Percentiles rank a stretch among this genome's conserved stretches.
Conservation (phyloP, 345 rosid species). For the Citrus medica region DNA sequence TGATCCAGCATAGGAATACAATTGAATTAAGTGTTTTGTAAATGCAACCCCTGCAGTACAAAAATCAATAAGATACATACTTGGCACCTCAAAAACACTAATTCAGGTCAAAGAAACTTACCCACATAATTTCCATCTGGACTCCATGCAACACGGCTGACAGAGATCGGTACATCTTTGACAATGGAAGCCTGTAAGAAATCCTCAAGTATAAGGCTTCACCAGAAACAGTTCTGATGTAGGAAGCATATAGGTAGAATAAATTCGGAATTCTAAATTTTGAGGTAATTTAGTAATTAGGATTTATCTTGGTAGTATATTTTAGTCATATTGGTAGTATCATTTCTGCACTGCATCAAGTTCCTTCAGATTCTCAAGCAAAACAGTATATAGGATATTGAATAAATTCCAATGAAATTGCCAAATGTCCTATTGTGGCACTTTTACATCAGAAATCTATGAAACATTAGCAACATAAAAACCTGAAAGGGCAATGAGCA, state of each 20-base stretch:
- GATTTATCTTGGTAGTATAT: too few species aligned
- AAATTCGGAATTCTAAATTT: too few species aligned
- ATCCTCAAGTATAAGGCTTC: conserved; percentile 12
- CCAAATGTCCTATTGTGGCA: neutral
- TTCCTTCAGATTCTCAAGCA: conserved; percentile 4
- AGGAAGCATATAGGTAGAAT: too few species aligned
- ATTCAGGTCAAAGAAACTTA: conserved; percentile 24
- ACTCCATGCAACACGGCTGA: conserved; percentile 66
- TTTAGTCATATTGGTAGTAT: too few species aligned
- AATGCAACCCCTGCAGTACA: conserved; percentile 65
- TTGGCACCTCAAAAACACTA: conserved; percentile 6
- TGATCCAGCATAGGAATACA: conserved; percentile 53
- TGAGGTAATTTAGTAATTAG: too few species aligned
- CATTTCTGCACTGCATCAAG: too few species aligned
- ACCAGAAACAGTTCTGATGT: conserved; percentile 10
- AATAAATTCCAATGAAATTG: neutral
- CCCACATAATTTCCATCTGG: conserved; percentile 64
- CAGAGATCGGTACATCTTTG: conserved; percentile 45
- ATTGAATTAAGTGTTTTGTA: conserved; percentile 64
- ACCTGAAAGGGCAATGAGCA: conserved; percentile 71
- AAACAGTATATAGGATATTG: neutral
- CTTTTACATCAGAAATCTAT: neutral
- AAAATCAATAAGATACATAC: conserved; percentile 27
- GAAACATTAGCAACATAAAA: conserved; percentile 4
- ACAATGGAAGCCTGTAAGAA: conserved; percentile 38